These are phyloP conservation scores for Xylaria sp. DNA, from an alignment of 2,329 filamentous ascomycete genomes.

Conservation along the genomic window DNA sequence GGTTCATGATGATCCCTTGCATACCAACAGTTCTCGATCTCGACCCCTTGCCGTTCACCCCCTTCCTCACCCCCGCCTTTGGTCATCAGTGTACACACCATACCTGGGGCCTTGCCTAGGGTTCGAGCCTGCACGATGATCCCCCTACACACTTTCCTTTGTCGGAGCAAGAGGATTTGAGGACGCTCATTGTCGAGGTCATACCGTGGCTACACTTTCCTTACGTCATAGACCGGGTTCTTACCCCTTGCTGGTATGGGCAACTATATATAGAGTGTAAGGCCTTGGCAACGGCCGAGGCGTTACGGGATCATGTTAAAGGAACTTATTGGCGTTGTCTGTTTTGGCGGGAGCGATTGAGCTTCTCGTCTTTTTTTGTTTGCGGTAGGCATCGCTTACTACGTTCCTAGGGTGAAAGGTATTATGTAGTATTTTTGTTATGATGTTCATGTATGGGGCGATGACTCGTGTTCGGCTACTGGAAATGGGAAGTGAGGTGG, in stretches of 20 bases:
- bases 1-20: not conserved
- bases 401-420: not conserved
- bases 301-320: constrained; percentile 4
- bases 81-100: not conserved
- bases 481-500: not conserved
- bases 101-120: not conserved
- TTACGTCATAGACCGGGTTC: constrained; percentile 13
- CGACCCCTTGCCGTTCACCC: not conserved
- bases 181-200: not conserved
- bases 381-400: not conserved
- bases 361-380: not conserved
- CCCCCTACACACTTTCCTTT: constrained; percentile 1
- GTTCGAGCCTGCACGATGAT: not conserved
- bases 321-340: constrained; percentile 6
- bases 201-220: not conserved
- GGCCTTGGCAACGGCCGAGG: constrained; percentile 23
- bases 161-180: not conserved
- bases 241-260: constrained; percentile 6
- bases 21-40: constrained; percentile 1
- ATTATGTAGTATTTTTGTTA: too few species aligned
- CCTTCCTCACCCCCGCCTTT: not conserved
- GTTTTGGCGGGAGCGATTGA: not conserved
- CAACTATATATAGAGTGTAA: constrained; percentile 15
- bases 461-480: not conserved
- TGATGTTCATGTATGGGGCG: not conserved